Percentiles rank a stretch among this genome's conserved stretches.
These are phyloP conservation scores for Theobroma cacao DNA, from an alignment of 345 rosid species.

Conservation along the genomic window DNA sequence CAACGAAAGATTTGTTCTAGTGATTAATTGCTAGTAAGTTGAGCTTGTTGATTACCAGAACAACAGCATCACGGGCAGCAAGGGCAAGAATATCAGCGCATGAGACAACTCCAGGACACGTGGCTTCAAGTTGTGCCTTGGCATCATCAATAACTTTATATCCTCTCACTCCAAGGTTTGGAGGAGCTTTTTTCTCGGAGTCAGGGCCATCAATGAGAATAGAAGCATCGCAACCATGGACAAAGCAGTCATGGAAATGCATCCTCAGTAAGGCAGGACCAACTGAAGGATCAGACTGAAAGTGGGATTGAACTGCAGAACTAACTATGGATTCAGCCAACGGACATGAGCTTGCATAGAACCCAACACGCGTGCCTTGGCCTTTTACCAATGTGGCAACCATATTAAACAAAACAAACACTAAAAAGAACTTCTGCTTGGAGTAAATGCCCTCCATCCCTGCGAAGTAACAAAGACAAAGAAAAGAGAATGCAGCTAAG, in stretches of 20 bases:
- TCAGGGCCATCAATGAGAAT: conserved; percentile 38
- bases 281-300: background rate
- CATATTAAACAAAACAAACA: background rate
- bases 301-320: background rate
- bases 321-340: conserved; percentile 3
- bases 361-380: conserved; percentile 5
- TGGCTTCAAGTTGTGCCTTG: conserved; percentile 37
- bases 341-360: background rate
- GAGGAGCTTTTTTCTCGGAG: conserved; percentile 52
- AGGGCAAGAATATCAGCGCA: conserved; percentile 62
- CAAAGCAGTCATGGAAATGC: conserved; percentile 70
- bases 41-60: conserved; percentile 30
- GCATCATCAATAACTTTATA: conserved; percentile 58
- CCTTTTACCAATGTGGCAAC: background rate
- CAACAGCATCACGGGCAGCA: conserved; percentile 62
- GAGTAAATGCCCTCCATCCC: background rate
- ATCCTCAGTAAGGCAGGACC: conserved; percentile 12
- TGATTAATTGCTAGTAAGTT: too few relatives aligned
- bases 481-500: background rate
- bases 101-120: conserved; percentile 51
- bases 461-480: background rate
- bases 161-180: conserved; percentile 40
- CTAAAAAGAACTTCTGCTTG: background rate
- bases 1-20: background rate
- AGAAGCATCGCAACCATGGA: conserved; percentile 71